Evolutionary conservation across 805 yeast species (phyloP).

Genomic region (Yamadazyma paraphyllophila): DNA sequence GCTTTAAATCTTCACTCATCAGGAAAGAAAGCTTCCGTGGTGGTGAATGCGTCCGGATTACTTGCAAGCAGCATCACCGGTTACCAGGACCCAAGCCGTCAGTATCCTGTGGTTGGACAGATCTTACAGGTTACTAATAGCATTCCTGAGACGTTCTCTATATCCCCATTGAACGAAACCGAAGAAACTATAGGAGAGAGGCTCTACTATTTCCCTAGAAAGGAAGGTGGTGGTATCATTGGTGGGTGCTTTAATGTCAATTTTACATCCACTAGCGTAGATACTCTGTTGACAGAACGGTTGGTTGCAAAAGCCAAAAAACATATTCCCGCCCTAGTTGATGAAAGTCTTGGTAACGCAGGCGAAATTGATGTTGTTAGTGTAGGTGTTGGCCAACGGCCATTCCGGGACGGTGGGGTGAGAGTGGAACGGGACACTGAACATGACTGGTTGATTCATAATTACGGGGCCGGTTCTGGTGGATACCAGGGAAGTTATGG

Average conservation of each 20-base stretch:
- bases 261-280: slow-evolving; percentile 23
- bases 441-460: slow-evolving; percentile 49
- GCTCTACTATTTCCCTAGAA: slow-evolving; percentile 64
- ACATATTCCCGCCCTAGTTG: slow-evolving; percentile 39
- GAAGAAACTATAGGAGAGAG: slow-evolving; percentile 35
- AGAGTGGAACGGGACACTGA: slow-evolving; percentile 31
- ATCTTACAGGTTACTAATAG: slow-evolving; percentile 51
- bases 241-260: slow-evolving; percentile 48
- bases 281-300: slow-evolving; percentile 45
- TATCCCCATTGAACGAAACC: slow-evolving; percentile 22
- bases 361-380: slow-evolving; percentile 27
- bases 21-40: slow-evolving; percentile 44
- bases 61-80: slow-evolving; percentile 45
- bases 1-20: slow-evolving; percentile 43
- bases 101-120: slow-evolving; percentile 61
- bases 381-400: slow-evolving; percentile 39
- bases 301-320: slow-evolving; percentile 45
- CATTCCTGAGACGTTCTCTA: slow-evolving; percentile 27
- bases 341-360: slow-evolving; percentile 26
- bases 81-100: slow-evolving; percentile 38
- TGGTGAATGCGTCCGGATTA: slow-evolving; percentile 60
- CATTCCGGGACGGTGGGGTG: slow-evolving; percentile 34
- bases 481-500: slow-evolving; percentile 78
- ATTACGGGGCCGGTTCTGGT: slow-evolving; percentile 73
- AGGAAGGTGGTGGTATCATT: slow-evolving; percentile 68